phyloP scores from a whole-genome alignment of 305 asterid species.

The Solanum aculeatissimum region DNA sequence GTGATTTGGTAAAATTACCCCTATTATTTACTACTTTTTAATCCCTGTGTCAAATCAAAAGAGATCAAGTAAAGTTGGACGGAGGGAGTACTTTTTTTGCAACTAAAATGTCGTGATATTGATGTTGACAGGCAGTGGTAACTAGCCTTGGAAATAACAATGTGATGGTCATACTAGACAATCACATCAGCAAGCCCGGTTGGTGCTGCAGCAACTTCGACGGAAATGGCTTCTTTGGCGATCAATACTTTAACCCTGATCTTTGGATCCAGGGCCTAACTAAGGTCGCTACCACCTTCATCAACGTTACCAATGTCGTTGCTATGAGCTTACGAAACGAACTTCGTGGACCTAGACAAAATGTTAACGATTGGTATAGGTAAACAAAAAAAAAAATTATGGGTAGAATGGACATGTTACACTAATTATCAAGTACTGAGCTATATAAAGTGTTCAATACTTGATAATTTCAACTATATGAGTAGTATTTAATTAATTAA shows the following conservation, averaged over 20 bases:
- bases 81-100: too few species aligned
- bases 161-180: constrained; percentile 78
- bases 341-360: constrained; percentile 72
- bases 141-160: constrained; percentile 54
- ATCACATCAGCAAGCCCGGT: constrained; percentile 87
- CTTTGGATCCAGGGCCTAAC: constrained; percentile 74
- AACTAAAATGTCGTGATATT: not conserved
- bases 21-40: too few species aligned
- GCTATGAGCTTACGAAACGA: constrained; percentile 94
- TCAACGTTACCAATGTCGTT: constrained; percentile 35
- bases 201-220: constrained; percentile 87
- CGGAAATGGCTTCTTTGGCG: constrained; percentile 95
- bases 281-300: constrained; percentile 60
- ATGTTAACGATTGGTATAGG: constrained; percentile 55
- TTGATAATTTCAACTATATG: not conserved
- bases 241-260: constrained; percentile 53
- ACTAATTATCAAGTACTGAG: not conserved
- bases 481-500: not conserved
- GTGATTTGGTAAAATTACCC: too few species aligned
- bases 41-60: too few species aligned
- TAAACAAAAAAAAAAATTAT: too few species aligned
- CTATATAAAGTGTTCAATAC: not conserved
- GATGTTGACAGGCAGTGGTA: constrained; percentile 63
- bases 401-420: too few species aligned
- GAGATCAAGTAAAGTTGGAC: too few species aligned